Evolutionary conservation across 139 green algal species (phyloP).

Genomic region (Tetradesmus obliquus): DNA sequence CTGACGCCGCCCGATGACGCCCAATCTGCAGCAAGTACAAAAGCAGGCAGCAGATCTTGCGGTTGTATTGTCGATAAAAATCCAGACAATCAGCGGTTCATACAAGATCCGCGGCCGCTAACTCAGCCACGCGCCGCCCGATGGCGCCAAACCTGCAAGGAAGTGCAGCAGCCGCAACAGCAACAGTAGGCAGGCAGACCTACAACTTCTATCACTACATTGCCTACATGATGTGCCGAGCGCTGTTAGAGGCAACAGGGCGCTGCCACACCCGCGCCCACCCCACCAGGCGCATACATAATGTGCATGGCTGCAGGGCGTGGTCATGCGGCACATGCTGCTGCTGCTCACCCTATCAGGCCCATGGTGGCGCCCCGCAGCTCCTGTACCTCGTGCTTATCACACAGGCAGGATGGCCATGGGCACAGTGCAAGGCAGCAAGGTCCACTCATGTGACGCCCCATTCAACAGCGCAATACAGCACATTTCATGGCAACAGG

Average conservation of each 20-base stretch:
- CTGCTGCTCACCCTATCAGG: conserved; percentile 55
- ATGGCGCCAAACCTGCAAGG: conserved; percentile 61
- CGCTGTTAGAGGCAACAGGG: background rate
- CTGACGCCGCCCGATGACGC: too few relatives aligned
- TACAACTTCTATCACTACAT: background rate
- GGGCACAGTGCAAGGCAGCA: too few relatives aligned
- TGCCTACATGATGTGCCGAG: background rate
- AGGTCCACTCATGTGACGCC: too few relatives aligned
- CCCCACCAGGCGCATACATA: background rate
- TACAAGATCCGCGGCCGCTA: background rate
- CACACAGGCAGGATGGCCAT: conserved; percentile 38
- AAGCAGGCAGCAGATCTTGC: too few relatives aligned
- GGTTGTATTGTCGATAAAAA: background rate
- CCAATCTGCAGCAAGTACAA: too few relatives aligned
- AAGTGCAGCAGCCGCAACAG: background rate
- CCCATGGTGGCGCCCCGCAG: conserved; percentile 68
- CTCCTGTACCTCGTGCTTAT: conserved; percentile 62
- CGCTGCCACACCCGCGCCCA: background rate
- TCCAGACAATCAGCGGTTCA: background rate
- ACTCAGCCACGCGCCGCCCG: conserved; percentile 42
- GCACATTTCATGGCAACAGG: too few relatives aligned
- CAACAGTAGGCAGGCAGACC: too few relatives aligned
- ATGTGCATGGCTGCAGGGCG: background rate
- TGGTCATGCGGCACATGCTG: too few relatives aligned
- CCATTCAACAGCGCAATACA: too few relatives aligned